A percentile compares a stretch with the other conserved stretches of the same genome.
These are phyloP conservation scores for Fragaria vesca DNA, from an alignment of 306 rosid species.

Conservation along the genomic window DNA sequence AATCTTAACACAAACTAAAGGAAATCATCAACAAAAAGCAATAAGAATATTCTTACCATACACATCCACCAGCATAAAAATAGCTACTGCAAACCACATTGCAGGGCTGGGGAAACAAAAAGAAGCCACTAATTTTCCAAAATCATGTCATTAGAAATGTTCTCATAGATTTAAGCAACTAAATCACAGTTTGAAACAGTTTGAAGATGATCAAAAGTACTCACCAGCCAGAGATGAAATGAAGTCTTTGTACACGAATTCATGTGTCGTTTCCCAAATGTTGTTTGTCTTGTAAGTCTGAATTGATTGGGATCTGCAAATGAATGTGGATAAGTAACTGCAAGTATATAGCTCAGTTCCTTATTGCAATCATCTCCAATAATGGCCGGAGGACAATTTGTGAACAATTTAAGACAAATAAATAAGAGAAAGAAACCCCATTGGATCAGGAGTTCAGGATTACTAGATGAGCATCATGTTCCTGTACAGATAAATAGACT, in stretches of 20 bases:
- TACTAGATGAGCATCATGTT: too few species aligned
- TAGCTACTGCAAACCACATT: constrained; percentile 39
- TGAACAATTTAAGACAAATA: too few species aligned
- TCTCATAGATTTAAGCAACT: not conserved
- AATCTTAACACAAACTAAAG: not conserved
- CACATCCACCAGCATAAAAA: constrained; percentile 37
- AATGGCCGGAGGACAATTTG: too few species aligned
- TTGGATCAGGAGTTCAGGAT: too few species aligned
- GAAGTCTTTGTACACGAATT: constrained; percentile 23
- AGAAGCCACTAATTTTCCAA: not conserved
- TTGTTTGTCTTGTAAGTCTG: constrained; percentile 40
- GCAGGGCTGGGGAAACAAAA: constrained; percentile 33
- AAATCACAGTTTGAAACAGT: not conserved
- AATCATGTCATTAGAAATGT: not conserved
- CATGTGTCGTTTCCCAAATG: constrained; percentile 42
- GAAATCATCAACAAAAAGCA: not conserved
- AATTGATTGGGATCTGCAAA: constrained; percentile 41
- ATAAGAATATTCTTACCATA: constrained; percentile 21
- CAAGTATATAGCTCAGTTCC: not conserved
- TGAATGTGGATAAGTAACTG: not conserved
- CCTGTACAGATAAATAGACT: too few species aligned
- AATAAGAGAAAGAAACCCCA: too few species aligned
- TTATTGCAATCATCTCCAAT: not conserved
- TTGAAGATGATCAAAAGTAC: not conserved
- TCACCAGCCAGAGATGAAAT: constrained; percentile 35